These are phyloP conservation scores for Coniophora puteana DNA, from an alignment of 1,284 basidiomycete genomes.

Conservation along the genomic window DNA sequence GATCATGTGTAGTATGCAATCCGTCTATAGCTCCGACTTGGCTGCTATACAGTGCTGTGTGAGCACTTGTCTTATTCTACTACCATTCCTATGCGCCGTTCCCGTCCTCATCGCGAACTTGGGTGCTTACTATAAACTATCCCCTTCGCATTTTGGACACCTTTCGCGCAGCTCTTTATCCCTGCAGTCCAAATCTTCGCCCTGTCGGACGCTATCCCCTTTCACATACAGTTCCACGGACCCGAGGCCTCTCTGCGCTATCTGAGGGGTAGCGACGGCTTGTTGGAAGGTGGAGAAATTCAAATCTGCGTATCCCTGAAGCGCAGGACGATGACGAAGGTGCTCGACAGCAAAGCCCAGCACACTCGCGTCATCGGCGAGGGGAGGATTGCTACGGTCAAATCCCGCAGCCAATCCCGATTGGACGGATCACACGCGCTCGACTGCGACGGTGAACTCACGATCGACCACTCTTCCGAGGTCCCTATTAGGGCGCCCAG, in stretches of 20 bases:
- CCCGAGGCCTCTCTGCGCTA: conserved; percentile 19
- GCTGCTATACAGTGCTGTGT: conserved; percentile 24
- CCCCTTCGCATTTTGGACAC: too few relatives aligned
- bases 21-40: conserved; percentile 18
- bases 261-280: conserved; percentile 16
- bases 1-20: conserved; percentile 20
- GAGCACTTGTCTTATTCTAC: conserved; percentile 10
- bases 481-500: conserved; percentile 10
- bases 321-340: conserved; percentile 14
- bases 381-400: conserved; percentile 17
- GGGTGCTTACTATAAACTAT: conserved; percentile 4
- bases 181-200: conserved; percentile 23
- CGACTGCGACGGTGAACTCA: conserved; percentile 28
- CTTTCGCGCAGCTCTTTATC: conserved; percentile 28
- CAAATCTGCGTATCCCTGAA: conserved; percentile 22
- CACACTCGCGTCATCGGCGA: conserved; percentile 16
- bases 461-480: too few relatives aligned
- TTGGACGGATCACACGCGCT: conserved; percentile 12
- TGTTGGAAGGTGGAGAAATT: conserved; percentile 3
- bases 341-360: conserved; percentile 11
- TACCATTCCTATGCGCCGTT: background rate
- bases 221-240: conserved; percentile 29
- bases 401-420: conserved; percentile 4
- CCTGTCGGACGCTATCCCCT: conserved; percentile 26
- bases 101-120: background rate